Evolutionary conservation across 257 asterid genomes (phyloP), one percentile per base, ranked within the genome.

Genomic region (Plectranthus barbatus): DNA sequence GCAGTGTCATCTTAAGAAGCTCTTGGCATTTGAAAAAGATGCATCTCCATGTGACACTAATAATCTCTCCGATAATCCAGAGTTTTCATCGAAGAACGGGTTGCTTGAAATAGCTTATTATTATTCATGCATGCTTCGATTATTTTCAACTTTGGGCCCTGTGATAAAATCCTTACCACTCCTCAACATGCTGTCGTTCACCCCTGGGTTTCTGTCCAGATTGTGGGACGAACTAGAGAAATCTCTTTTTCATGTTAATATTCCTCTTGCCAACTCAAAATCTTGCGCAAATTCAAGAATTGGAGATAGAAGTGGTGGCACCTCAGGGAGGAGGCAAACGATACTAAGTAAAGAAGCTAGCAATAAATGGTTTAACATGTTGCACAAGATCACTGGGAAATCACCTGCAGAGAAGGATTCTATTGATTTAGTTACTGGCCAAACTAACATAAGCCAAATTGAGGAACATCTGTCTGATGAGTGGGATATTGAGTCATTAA

Each of bases 131-230:
- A 80, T 92, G 83, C 88, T 92, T 67, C 90, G 84, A 45, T 72
- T 88, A 66, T 86, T 80, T 80, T 77, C 91, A 51, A 68, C 60
- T 56, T 52, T 92, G 66, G 83, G 90, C 78, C 95, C 95, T 20
- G 76, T 74, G 72, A 77, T 74, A 70, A 89, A 89, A 70, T 74
- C 99, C 8, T 74, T 92, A 71, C 97, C 98, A 24, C 82, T 92
- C 62, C 97, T 92, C 73, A 92, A 92, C 75, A 81, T 92, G 92
- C 71, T 92, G 64, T 81, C 99, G 4, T 92, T 92, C 82, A 78
- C 99, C 69, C 97, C 97, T 55, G 96, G 98, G 39, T 92, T 92
- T 81, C 85, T 92, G 60, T 39, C 67, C 52, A 79, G 76, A 66
- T 74, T 92, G 75, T 92, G 95, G 97, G 87, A 64, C 67, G 82